A percentile compares a stretch with the other conserved stretches of the same genome.
Evolutionary conservation across 2,329 filamentous ascomycete species (phyloP).

Genomic region (Colletotrichum phormii): DNA sequence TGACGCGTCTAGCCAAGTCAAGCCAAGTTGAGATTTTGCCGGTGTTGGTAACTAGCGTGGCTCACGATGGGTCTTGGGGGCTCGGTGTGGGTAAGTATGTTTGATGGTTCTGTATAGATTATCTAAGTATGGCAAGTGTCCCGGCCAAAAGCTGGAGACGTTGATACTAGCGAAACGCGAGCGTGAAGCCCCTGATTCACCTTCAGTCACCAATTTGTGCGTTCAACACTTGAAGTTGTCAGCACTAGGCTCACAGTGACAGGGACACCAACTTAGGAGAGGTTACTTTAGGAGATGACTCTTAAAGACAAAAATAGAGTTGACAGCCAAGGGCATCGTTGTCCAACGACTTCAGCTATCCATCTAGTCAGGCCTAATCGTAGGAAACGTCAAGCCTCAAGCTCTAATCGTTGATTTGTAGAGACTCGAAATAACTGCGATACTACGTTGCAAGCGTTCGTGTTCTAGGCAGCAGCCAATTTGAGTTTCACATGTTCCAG

Average conservation of each 20-base stretch:
- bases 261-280: no score
- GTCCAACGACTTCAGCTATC: not conserved
- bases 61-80: not conserved
- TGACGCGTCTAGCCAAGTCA: no score
- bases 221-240: not conserved
- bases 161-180: not conserved
- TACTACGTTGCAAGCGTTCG: not conserved
- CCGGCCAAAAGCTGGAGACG: not conserved
- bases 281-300: not conserved
- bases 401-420: not conserved
- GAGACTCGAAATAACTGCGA: not conserved
- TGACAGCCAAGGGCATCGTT: not conserved
- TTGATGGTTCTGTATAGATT: not conserved
- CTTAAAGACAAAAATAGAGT: not conserved
- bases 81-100: not conserved
- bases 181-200: not conserved
- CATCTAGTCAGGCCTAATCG: not conserved
- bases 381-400: not conserved
- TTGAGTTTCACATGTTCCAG: not conserved
- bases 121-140: not conserved
- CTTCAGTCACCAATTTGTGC: not conserved
- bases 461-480: not conserved
- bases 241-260: not conserved
- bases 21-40: not conserved
- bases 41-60: not conserved